Percentiles rank a stretch among this genome's conserved stretches.
Conservation (phyloP, 352 stramenopile genomes). For the Globisporangium nodosum region DNA sequence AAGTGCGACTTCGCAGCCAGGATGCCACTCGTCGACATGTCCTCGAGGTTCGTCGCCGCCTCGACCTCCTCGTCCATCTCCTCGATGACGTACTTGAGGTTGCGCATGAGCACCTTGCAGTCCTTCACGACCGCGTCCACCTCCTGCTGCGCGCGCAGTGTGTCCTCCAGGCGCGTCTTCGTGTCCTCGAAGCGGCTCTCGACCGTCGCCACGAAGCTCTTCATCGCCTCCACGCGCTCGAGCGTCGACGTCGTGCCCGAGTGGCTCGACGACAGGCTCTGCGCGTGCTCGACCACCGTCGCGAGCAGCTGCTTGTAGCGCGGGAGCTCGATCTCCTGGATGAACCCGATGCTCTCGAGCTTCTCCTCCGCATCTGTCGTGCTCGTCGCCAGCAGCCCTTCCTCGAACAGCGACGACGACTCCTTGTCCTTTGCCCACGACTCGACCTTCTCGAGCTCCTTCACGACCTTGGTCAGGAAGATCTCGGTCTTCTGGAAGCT, state of each 20-base stretch:
- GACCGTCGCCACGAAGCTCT: constrained; percentile 72
- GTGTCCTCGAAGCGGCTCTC: constrained; percentile 60
- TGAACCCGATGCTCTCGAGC: constrained; percentile 78
- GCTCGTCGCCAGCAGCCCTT: constrained; percentile 41
- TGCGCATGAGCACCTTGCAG: constrained; percentile 79
- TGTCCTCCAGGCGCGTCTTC: constrained; percentile 51
- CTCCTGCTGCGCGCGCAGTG: constrained; percentile 53
- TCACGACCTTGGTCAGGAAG: constrained; percentile 79
- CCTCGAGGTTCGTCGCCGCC: constrained; percentile 61
- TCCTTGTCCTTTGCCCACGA: constrained; percentile 79
- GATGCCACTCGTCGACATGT: constrained; percentile 64
- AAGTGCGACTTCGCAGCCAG: constrained; percentile 65
- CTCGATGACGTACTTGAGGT: constrained; percentile 86
- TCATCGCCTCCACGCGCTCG: constrained; percentile 64
- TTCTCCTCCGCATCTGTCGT: constrained; percentile 76
- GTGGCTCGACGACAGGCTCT: constrained; percentile 66
- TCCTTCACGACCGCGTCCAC: constrained; percentile 84
- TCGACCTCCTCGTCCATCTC: constrained; percentile 87
- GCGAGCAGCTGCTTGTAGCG: constrained; percentile 77
- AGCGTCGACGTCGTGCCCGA: constrained; percentile 61
- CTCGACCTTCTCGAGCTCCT: constrained; percentile 83
- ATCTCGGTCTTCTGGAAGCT: constrained; percentile 82
- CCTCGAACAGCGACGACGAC: constrained; percentile 58
- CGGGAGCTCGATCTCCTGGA: constrained; percentile 76
- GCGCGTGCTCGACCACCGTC: constrained; percentile 57